Evolutionary conservation across 148 eudicot genomes (phyloP), one percentile per base, ranked within the genome.

Genomic region (Nepenthes mirabilis): DNA sequence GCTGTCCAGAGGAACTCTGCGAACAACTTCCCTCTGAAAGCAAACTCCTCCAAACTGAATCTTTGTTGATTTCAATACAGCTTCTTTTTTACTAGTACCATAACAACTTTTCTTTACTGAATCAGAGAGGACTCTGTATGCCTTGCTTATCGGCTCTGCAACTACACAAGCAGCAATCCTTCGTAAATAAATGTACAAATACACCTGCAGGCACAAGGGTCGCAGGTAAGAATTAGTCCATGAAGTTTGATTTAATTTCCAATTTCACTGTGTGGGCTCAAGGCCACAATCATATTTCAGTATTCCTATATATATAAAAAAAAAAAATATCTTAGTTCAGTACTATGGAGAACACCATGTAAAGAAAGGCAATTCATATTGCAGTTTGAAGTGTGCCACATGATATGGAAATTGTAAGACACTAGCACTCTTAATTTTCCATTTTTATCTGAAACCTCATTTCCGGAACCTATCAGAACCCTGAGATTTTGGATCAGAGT

Each of bases 41-140:
- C 74, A 76, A 62, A 93, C 75, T 9, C 71, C 75, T 33, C 98
- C 98, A 77, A 93, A 93, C 40, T 75, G 80, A 52, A 93, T 81
- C 45, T 76, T 67, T 9, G 75, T 67, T 70, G 83, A 65, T 60
- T 61, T 77, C 35, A 62, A 45, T 58, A 34, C 75, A 67, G 62
- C 70, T 62, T 75, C 79, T 62, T 77, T 80, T n/a, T 54, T 51
- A 49, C 59, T 56, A 32, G 37, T 61, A 40, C 36, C 23, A 33
- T 66, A 45, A 40, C 35, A 50, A 33, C 6, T 59, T 47, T 61
- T 72, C 37, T 68, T 68, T 57, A 36, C 56, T 9, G 75, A 65
- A 69, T 65, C 74, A 36, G 83, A 49, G 34, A 83, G 36, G 43
- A 86, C 65, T 61, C 59, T 82, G 63, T 85, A 76, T 6, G 95